A percentile compares a stretch with the other conserved stretches of the same genome.
These are phyloP conservation scores for Agrostemma githago DNA, from an alignment of 148 eudicot species.

Conservation along the genomic window DNA sequence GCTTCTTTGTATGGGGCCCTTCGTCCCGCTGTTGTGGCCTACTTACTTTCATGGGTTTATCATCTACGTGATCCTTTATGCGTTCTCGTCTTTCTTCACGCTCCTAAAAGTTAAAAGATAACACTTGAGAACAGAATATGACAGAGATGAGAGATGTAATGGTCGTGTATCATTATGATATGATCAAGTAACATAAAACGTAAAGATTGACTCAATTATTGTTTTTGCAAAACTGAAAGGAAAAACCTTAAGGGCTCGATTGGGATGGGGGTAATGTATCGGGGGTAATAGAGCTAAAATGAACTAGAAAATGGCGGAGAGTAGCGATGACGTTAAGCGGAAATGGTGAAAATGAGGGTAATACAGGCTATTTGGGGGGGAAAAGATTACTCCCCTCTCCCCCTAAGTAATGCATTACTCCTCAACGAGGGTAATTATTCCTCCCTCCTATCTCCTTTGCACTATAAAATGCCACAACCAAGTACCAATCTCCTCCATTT, in stretches of 20 bases:
- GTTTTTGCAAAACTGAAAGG: neutral
- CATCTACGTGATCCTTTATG: constrained; percentile 66
- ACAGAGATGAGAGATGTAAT: neutral
- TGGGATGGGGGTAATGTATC: too few relatives aligned
- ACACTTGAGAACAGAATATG: neutral
- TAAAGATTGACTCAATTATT: neutral
- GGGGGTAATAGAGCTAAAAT: too few relatives aligned
- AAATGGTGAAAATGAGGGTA: too few relatives aligned
- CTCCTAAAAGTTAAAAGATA: constrained; percentile 44
- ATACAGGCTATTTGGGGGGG: too few relatives aligned
- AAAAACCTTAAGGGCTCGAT: neutral
- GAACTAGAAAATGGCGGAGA: too few relatives aligned
- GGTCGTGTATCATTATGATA: neutral
- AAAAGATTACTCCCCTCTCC: too few relatives aligned
- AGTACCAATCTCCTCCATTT: too few relatives aligned
- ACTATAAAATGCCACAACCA: too few relatives aligned
- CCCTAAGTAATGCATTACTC: too few relatives aligned
- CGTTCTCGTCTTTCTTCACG: constrained; percentile 82
- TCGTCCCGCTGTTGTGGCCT: constrained; percentile 42
- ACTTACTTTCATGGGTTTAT: constrained; percentile 43
- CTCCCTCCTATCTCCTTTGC: too few relatives aligned
- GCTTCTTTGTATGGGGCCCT: constrained; percentile 40
- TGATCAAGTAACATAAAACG: neutral
- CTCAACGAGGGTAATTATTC: too few relatives aligned
- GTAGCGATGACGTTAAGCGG: too few relatives aligned